Conservation (phyloP, 1,284 basidiomycete genomes). For the Cutaneotrichosporon cutaneum region DNA sequence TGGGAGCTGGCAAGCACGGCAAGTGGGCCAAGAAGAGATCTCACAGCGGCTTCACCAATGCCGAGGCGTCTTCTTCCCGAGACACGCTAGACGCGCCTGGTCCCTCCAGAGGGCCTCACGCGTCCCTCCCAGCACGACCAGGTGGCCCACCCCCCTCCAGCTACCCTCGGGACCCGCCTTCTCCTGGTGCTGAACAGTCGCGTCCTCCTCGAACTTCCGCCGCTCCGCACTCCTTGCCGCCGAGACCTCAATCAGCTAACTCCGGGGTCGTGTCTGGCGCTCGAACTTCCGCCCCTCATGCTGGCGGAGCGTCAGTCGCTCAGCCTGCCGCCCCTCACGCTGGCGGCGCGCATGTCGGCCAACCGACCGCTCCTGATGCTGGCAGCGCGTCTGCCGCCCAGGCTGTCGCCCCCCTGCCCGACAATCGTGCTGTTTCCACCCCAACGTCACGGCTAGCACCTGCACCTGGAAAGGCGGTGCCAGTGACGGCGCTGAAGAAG, state of each 20-base stretch:
- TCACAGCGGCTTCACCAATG: background rate
- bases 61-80: background rate
- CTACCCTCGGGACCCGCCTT: background rate
- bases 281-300: background rate
- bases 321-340: background rate
- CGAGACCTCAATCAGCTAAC: no score
- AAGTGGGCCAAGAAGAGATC: background rate
- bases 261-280: no score
- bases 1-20: background rate
- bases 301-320: background rate
- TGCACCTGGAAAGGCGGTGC: background rate
- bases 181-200: background rate
- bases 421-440: background rate
- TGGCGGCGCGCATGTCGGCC: background rate
- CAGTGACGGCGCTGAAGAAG: background rate
- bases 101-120: background rate
- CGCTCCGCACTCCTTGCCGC: no score
- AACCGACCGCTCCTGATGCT: background rate
- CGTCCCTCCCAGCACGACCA: background rate
- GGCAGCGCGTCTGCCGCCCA: background rate
- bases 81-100: background rate
- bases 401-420: background rate
- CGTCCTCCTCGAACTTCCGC: no score
- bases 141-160: background rate
- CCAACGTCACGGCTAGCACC: background rate